Base-by-base conservation (phyloP, 2,329 filamentous ascomycete species). In the Chaetomiaceae sp. region DNA sequence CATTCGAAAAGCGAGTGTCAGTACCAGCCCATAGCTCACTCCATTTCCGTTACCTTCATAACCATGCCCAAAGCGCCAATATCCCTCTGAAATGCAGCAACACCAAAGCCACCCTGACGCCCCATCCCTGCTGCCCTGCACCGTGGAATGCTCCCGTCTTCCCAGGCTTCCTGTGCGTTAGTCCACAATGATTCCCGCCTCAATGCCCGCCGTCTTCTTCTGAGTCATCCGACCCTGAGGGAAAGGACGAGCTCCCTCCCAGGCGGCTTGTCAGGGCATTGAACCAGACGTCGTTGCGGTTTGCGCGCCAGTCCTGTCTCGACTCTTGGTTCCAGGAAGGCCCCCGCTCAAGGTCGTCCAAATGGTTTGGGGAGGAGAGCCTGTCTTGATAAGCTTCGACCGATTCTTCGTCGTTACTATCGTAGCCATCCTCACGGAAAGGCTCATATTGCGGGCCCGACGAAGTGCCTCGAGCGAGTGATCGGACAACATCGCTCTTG, bases 401-500 rank as follows among this genome's bases (percentile, higher is more conserved):
- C 21, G 51, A 48, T 49, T 56, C 53, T 49, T 56, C 53, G 17
- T 25, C 64, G 12, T 66, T 70, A n/a, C 72, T 75, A 0, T 78
- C 73, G 20, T 73, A 72, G 31, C 70, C 73, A 41, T 77, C 76
- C 49, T 80, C 77, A n/a, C 68, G 73, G 53, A 79, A 81, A 2
- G 75, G 70, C 40, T 79, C 77, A 51, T 80, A 79, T 27, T 74
- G 70, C 14, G 77, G 76, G 35, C 70, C 72, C 3, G 75, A 77
- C 5, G 75, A 68, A 13, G 73, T 71, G 9, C 75, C 74, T 27
- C 73, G 75, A 16, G 82, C 78, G 57, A 89, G 68, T 8, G 80
- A 83, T 25, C 79, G 74, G 14, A 99, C 92, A 31, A 99, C 93
- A 65, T 99, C 93, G 43, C 91, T 90, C 73, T 99, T 99, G 73